Evolutionary conservation across 1,284 basidiomycete genomes (phyloP).

Genomic region (Sanghuangporus sanghuang): DNA sequence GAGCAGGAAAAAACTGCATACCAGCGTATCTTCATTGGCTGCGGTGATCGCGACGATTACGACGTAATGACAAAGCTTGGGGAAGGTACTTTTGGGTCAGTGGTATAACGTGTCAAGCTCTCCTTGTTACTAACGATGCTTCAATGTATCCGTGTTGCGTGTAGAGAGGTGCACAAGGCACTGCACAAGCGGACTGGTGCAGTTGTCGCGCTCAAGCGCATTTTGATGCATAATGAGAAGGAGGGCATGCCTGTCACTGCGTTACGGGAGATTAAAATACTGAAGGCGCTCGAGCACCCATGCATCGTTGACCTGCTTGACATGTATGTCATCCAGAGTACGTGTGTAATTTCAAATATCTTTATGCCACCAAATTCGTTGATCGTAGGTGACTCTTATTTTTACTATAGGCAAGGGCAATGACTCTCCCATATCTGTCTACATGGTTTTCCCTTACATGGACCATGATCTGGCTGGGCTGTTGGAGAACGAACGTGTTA

Average conservation of each 20-base stretch:
- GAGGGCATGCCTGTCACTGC: conserved; percentile 97
- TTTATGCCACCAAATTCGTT: conserved; percentile 4
- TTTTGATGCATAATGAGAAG: conserved; percentile 94
- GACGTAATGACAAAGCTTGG: conserved; percentile 81
- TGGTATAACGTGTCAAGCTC: conserved; percentile 18
- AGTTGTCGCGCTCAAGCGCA: conserved; percentile 87
- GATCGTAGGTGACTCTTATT: neutral
- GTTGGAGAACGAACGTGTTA: conserved; percentile 85
- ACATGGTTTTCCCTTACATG: conserved; percentile 99
- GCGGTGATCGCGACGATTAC: conserved; percentile 75
- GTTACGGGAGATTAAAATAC: conserved; percentile 95
- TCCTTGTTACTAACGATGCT: neutral
- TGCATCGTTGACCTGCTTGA: conserved; percentile 88
- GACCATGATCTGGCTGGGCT: conserved; percentile 97
- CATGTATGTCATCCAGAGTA: conserved; percentile 82
- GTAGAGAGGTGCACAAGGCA: conserved; percentile 86
- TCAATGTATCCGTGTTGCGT: neutral
- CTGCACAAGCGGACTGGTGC: conserved; percentile 56
- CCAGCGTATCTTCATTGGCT: conserved; percentile 68
- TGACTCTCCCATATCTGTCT: conserved; percentile 73
- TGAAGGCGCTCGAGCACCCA: conserved; percentile 85
- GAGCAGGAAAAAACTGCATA: conserved; percentile 66
- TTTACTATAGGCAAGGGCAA: conserved; percentile 49
- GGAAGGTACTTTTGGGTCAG: conserved; percentile 92
- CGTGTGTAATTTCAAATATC: conserved; percentile 24